Conservation (phyloP, 2,329 filamentous ascomycete genomes). For the Claviceps sp. region DNA sequence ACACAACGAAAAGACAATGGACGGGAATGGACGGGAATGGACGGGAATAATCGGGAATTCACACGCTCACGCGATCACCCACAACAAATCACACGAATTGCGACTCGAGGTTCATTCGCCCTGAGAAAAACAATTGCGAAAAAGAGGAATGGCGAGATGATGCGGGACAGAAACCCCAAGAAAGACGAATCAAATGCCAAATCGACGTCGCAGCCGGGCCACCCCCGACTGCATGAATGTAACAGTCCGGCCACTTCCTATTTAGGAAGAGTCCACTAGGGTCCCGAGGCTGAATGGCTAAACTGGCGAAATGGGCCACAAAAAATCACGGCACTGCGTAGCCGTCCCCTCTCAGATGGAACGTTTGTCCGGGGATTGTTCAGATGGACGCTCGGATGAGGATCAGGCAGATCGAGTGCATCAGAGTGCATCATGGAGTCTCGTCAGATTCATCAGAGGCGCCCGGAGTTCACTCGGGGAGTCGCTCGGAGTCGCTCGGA, state of each 20-base stretch:
- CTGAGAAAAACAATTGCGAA: not conserved
- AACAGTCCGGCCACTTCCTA: conserved; percentile 3
- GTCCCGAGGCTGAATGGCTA: not conserved
- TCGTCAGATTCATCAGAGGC: too few relatives aligned
- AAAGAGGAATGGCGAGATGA: not conserved
- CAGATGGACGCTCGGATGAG: too few relatives aligned
- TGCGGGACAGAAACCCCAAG: not conserved
- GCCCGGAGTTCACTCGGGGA: too few relatives aligned
- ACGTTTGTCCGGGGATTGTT: too few relatives aligned
- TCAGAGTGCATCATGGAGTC: too few relatives aligned
- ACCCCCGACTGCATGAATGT: not conserved
- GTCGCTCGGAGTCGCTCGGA: too few relatives aligned
- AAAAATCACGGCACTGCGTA: not conserved
- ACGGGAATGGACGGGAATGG: too few relatives aligned
- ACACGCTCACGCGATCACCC: too few relatives aligned
- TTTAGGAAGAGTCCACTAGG: not conserved
- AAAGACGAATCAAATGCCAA: not conserved
- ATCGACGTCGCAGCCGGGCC: not conserved
- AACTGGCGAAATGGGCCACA: not conserved
- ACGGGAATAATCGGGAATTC: too few relatives aligned
- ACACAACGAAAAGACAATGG: too few relatives aligned
- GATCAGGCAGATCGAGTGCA: too few relatives aligned
- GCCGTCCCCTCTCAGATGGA: not conserved
- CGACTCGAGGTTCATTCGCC: not conserved
- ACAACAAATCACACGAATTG: not conserved